Percentiles rank a stretch among this genome's conserved stretches.
phyloP scores from a whole-genome alignment of 208 protist genomes.

The Leishmania major region DNA sequence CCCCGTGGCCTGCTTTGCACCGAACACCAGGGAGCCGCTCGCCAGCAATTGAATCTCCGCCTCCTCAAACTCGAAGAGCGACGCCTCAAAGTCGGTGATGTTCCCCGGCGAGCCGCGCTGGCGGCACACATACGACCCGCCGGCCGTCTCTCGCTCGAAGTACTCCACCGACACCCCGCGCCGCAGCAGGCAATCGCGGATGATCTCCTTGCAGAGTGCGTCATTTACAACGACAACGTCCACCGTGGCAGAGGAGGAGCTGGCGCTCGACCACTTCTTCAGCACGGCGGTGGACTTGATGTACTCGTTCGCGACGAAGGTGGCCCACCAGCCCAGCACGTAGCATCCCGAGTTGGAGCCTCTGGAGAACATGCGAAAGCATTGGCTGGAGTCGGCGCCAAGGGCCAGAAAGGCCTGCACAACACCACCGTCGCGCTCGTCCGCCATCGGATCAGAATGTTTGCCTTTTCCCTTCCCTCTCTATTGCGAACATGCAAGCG shows the following conservation, averaged over 20 bases:
- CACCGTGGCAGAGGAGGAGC: constrained; percentile 18
- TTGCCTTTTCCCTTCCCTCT: not conserved
- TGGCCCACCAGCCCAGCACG: constrained; percentile 83
- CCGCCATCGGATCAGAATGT: constrained; percentile 43
- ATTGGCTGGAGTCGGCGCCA: constrained; percentile 66
- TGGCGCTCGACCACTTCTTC: constrained; percentile 56
- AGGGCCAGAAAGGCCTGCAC: constrained; percentile 64
- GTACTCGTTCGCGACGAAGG: constrained; percentile 77
- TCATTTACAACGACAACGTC: constrained; percentile 85
- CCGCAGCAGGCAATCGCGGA: constrained; percentile 85
- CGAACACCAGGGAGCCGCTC: constrained; percentile 61
- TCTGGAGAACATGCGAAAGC: constrained; percentile 79
- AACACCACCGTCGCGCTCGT: constrained; percentile 71
- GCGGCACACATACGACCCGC: constrained; percentile 68
- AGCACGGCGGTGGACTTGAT: constrained; percentile 86
- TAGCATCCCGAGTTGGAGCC: constrained; percentile 67
- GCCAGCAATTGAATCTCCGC: constrained; percentile 85
- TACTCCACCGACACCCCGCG: constrained; percentile 77
- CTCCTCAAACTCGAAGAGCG: constrained; percentile 89
- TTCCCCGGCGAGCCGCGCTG: constrained; percentile 89
- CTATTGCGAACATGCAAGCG: not conserved
- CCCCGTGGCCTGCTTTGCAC: constrained; percentile 29
- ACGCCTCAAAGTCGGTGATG: constrained; percentile 89
- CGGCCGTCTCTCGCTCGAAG: constrained; percentile 60
- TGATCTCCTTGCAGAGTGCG: constrained; percentile 79